Conservation (phyloP, 148 eudicot species). For the Polygonum aviculare region DNA sequence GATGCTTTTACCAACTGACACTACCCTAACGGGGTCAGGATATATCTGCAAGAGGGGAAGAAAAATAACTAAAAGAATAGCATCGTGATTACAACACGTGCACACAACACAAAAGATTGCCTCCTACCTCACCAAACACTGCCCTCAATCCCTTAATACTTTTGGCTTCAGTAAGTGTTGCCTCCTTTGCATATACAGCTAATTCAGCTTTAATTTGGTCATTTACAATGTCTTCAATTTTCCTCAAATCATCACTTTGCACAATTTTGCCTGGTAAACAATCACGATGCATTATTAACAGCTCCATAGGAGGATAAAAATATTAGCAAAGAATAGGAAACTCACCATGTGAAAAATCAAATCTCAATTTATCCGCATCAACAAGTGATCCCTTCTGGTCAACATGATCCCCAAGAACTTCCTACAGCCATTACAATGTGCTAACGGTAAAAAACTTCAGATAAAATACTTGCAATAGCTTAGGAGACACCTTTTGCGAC, state of each 20-base stretch:
- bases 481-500: not conserved
- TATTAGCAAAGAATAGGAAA: not conserved
- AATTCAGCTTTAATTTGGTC: slow-evolving; percentile 81
- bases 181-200: slow-evolving; percentile 79
- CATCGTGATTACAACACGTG: not conserved
- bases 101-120: not conserved
- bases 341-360: slow-evolving; percentile 91
- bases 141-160: slow-evolving; percentile 83
- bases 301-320: not conserved
- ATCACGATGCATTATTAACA: not conserved
- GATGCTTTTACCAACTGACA: slow-evolving; percentile 72
- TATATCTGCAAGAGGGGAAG: slow-evolving; percentile 46
- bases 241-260: slow-evolving; percentile 66
- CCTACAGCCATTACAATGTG: slow-evolving; percentile 31
- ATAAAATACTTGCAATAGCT: not conserved
- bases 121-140: slow-evolving; percentile 89
- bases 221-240: slow-evolving; percentile 78
- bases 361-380: slow-evolving; percentile 92
- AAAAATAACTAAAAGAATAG: not conserved
- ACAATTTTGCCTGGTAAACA: slow-evolving; percentile 73
- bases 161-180: slow-evolving; percentile 72
- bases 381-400: slow-evolving; percentile 99
- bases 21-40: slow-evolving; percentile 96
- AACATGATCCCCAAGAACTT: slow-evolving; percentile 88
- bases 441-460: not conserved